A percentile compares a stretch with the other conserved stretches of the same genome.
phyloP scores from a whole-genome alignment of 345 rosid species.

The Brassica carinata region DNA sequence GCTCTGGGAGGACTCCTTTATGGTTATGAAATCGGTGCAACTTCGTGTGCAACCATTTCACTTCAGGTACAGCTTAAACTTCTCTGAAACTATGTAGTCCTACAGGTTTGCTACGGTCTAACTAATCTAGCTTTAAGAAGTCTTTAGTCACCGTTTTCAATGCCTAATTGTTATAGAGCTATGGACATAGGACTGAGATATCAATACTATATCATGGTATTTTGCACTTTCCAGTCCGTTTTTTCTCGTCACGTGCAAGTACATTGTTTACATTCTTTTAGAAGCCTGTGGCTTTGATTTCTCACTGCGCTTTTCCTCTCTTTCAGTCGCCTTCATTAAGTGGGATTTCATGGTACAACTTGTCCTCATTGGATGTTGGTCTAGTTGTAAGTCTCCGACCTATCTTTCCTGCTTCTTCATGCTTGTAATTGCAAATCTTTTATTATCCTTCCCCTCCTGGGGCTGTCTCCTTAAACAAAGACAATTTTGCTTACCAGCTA shows the following conservation, averaged over 20 bases:
- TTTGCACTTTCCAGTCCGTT: not conserved
- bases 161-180: not conserved
- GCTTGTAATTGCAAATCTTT: not conserved
- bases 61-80: constrained; percentile 53
- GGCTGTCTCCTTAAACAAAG: constrained; percentile 1
- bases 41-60: constrained; percentile 90
- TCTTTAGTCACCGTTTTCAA: not conserved
- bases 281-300: not conserved
- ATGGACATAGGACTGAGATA: not conserved
- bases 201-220: constrained; percentile 1
- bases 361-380: constrained; percentile 85
- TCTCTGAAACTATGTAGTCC: not conserved
- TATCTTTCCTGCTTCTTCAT: constrained; percentile 6
- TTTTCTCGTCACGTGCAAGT: not conserved
- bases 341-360: constrained; percentile 84
- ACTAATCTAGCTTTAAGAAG: not conserved
- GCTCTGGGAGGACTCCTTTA: constrained; percentile 92
- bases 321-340: constrained; percentile 75
- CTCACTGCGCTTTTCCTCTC: constrained; percentile 16
- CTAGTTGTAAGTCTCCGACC: constrained; percentile 70
- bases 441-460: not conserved
- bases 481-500: not conserved
- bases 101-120: not conserved
- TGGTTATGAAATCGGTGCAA: constrained; percentile 96
- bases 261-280: not conserved